These are phyloP conservation scores for Skeletonema marinoi DNA, from an alignment of 108 stramenopile species.

Conservation along the genomic window DNA sequence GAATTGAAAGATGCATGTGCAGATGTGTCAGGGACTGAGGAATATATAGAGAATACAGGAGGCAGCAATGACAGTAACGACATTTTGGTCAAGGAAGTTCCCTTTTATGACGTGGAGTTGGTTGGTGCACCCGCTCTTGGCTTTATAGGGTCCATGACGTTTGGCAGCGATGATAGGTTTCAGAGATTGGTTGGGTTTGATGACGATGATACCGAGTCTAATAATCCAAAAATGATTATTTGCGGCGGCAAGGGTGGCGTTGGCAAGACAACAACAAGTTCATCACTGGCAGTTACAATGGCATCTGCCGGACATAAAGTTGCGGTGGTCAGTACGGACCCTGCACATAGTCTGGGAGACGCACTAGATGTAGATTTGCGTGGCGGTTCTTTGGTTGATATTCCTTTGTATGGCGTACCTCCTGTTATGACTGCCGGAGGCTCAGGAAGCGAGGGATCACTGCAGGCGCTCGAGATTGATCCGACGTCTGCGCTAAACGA, in stretches of 20 bases:
- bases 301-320: slow-evolving; percentile 86
- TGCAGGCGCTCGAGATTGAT: slow-evolving; percentile 87
- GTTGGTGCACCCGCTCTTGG: slow-evolving; percentile 83
- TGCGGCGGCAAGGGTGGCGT: slow-evolving; percentile 93
- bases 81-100: slow-evolving; percentile 71
- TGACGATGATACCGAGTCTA: slow-evolving; percentile 38
- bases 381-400: slow-evolving; percentile 69
- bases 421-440: slow-evolving; percentile 8
- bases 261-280: slow-evolving; percentile 88
- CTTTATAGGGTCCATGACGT: slow-evolving; percentile 64
- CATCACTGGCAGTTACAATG: slow-evolving; percentile 87
- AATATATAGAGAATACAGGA: slow-evolving; percentile 63
- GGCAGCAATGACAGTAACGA: slow-evolving; percentile 23
- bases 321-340: slow-evolving; percentile 93
- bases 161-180: slow-evolving; percentile 62
- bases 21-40: slow-evolving; percentile 71
- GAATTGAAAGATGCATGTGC: slow-evolving; percentile 63
- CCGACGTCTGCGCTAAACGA: slow-evolving; percentile 69
- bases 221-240: slow-evolving; percentile 73
- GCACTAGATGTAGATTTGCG: slow-evolving; percentile 80
- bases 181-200: slow-evolving; percentile 48
- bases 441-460: slow-evolving; percentile 57
- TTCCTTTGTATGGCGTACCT: slow-evolving; percentile 77
- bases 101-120: slow-evolving; percentile 86
- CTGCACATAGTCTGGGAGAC: slow-evolving; percentile 96